These are phyloP conservation scores for Leptodontidium sp. DNA, from an alignment of 2,329 filamentous ascomycete genomes.

Conservation along the genomic window DNA sequence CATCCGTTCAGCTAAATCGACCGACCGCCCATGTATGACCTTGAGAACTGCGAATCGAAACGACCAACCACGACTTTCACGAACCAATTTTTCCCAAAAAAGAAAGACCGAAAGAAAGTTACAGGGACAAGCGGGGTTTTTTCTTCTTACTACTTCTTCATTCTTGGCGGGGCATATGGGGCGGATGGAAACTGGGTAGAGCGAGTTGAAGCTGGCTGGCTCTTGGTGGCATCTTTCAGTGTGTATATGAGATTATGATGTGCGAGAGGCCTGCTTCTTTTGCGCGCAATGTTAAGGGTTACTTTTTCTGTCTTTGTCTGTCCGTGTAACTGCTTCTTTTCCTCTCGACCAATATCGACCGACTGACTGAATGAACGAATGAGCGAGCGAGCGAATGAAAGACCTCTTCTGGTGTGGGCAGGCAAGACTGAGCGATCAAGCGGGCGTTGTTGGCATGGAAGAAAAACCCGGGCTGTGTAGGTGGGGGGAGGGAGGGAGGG, in stretches of 20 bases:
- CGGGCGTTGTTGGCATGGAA: too few species aligned
- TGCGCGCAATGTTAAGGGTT: conserved; percentile 35
- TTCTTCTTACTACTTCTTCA: conserved; percentile 14
- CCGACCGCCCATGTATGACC: conserved; percentile 29
- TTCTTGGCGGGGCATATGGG: conserved; percentile 26
- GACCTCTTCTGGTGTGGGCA: not conserved
- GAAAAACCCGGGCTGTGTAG: too few species aligned
- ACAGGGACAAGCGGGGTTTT: conserved; percentile 26
- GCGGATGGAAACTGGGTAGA: conserved; percentile 27
- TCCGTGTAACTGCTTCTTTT: conserved; percentile 30
- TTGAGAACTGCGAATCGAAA: conserved; percentile 35
- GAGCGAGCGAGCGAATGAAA: not conserved
- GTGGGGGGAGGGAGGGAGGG: too few species aligned
- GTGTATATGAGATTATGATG: conserved; percentile 44
- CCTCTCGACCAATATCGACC: conserved; percentile 16
- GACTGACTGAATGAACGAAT: not conserved
- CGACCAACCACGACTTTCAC: conserved; percentile 34
- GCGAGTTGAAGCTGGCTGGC: conserved; percentile 13
- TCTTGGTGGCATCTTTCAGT: conserved; percentile 34
- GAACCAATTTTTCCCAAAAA: conserved; percentile 21
- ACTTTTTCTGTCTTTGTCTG: conserved; percentile 25
- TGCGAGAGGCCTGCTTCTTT: conserved; percentile 33
- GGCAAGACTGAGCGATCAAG: too few species aligned
- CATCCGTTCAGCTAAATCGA: conserved; percentile 33
- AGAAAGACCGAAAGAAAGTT: conserved; percentile 30